Percentiles rank a stretch among this genome's conserved stretches.
Evolutionary conservation across 78 protist species (phyloP).

Genomic region (Guillardia theta): DNA sequence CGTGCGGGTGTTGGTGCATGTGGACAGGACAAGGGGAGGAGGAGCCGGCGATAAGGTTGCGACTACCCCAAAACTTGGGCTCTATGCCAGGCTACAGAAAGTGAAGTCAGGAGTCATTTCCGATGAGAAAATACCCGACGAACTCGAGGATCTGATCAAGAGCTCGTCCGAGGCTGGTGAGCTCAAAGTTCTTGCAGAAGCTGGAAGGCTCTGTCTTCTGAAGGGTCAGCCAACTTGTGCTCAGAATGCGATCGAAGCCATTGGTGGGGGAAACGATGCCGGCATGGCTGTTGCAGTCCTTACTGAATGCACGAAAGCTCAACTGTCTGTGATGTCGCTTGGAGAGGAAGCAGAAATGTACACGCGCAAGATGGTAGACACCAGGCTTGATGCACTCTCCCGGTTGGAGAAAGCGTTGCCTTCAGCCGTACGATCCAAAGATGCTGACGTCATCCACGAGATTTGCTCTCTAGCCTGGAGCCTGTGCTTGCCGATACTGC

Average conservation of each 20-base stretch:
- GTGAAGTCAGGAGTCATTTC: neutral
- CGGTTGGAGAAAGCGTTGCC: neutral
- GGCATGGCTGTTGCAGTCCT: neutral
- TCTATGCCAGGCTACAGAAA: neutral
- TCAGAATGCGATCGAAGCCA: neutral
- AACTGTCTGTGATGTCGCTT: neutral
- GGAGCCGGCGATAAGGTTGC: neutral
- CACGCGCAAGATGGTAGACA: neutral
- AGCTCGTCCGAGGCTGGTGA: neutral
- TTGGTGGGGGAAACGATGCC: neutral
- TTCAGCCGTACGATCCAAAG: neutral
- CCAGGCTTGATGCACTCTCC: neutral
- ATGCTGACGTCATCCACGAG: constrained; percentile 15
- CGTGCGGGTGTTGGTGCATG: neutral
- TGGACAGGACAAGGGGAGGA: neutral
- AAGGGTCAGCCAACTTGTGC: neutral
- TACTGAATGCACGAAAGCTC: neutral
- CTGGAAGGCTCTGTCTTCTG: neutral
- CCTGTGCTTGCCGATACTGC: neutral
- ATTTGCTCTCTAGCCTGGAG: neutral
- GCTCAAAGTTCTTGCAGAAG: neutral
- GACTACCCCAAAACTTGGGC: neutral
- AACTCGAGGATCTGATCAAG: neutral
- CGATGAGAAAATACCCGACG: neutral
- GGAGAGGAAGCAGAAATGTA: neutral